A percentile compares a stretch with the other conserved stretches of the same genome.
Evolutionary conservation across 805 yeast species (phyloP).

Genomic region (Barnettozyma siamensis): DNA sequence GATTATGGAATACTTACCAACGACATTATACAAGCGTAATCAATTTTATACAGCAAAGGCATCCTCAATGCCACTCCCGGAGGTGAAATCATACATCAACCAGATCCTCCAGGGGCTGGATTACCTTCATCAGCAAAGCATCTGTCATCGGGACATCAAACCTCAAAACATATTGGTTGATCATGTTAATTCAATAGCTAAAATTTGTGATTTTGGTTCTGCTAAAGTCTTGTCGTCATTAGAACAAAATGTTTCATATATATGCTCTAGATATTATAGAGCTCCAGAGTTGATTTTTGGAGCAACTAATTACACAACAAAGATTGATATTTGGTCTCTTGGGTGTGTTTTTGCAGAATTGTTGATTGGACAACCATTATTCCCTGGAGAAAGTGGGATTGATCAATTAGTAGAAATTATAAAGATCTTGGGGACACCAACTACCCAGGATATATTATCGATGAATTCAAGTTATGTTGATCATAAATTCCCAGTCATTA

Average conservation of each 20-base stretch:
- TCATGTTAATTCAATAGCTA: slow-evolving; percentile 77
- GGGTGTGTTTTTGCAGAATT: slow-evolving; percentile 98
- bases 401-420: slow-evolving; percentile 96
- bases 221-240: slow-evolving; percentile 86
- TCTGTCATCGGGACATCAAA: slow-evolving; percentile 90
- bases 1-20: slow-evolving; percentile 92
- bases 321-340: slow-evolving; percentile 95
- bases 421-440: slow-evolving; percentile 92
- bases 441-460: slow-evolving; percentile 82
- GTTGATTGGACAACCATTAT: slow-evolving; percentile 90
- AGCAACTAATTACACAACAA: slow-evolving; percentile 92
- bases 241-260: slow-evolving; percentile 94
- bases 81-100: slow-evolving; percentile 79
- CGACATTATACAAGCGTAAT: slow-evolving; percentile 85
- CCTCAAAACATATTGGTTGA: slow-evolving; percentile 87
- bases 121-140: slow-evolving; percentile 70
- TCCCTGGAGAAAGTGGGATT: slow-evolving; percentile 97
- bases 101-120: slow-evolving; percentile 73
- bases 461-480: slow-evolving; percentile 98
- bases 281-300: slow-evolving; percentile 98
- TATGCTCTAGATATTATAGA: slow-evolving; percentile 92
- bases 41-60: slow-evolving; percentile 76
- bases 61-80: slow-evolving; percentile 80
- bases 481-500: slow-evolving; percentile 87
- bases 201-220: slow-evolving; percentile 93